These are phyloP conservation scores for Ganoderma multipileum DNA, from an alignment of 1,284 basidiomycete genomes.

Conservation along the genomic window DNA sequence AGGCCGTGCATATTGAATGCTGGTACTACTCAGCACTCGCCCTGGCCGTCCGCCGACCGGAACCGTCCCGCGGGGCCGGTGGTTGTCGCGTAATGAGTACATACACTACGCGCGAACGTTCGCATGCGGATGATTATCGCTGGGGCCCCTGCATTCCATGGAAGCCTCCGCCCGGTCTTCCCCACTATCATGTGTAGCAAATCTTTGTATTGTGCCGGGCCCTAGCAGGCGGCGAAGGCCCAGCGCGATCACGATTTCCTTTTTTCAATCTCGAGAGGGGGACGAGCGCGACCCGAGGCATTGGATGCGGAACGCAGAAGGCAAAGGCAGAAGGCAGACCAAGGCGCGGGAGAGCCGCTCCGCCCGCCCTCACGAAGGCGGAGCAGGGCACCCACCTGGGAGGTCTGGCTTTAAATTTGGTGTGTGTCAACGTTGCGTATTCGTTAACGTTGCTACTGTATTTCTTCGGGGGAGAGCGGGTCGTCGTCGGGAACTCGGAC, in stretches of 20 bases:
- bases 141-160: background rate
- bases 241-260: background rate
- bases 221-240: background rate
- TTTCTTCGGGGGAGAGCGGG: background rate
- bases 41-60: slow-evolving; percentile 3
- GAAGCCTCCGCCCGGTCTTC: background rate
- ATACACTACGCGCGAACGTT: slow-evolving; percentile 2
- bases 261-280: background rate
- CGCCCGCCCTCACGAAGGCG: background rate
- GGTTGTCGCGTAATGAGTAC: slow-evolving; percentile 5
- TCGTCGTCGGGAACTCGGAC: background rate
- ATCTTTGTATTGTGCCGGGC: background rate
- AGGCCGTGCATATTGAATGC: background rate
- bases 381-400: background rate
- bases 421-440: background rate
- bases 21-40: too few species aligned
- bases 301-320: slow-evolving; percentile 3
- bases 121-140: slow-evolving; percentile 3
- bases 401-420: background rate
- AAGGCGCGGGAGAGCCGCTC: background rate
- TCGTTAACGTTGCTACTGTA: too few species aligned
- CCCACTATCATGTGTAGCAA: background rate
- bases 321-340: slow-evolving; percentile 5
- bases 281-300: background rate
- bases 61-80: slow-evolving; percentile 12